Base-by-base conservation (phyloP, 805 yeast genomes). In the Debaryomyces castellii region DNA sequence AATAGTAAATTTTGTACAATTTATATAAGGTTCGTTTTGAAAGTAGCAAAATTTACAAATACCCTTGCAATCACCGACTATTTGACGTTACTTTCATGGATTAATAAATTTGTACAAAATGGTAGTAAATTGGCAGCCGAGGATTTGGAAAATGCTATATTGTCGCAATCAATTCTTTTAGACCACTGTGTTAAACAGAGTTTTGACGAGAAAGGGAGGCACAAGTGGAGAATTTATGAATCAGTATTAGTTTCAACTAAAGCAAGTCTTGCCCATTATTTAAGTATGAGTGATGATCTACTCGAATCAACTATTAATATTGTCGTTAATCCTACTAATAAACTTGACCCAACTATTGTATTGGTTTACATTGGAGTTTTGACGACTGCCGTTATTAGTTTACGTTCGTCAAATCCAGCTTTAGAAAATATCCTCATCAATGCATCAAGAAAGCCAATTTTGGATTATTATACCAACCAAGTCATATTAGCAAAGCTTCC, bases 31-130 rank as follows among this genome's bases (percentile, higher is more conserved):
- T 79, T 69, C 53, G 67, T 82, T 36, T 45, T 60, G 18, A 58
- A 59, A 9, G 52, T 62, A 16, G 57, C 73, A 5, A 58, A 53
- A 17, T 62, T 64, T 2, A 53, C 49, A 12, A 54, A 55, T 14
- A 48, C 51, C 23, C 69, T 76, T 47, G 86, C 92, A 1, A 59
- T 76, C 4, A 67, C 79, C 2, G 88, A 82, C 60, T 67, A 82
- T 48, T 59, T 82, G 51, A 74, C 83, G 23, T 62, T 86, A 21
- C 65, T 86, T 34, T 71, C 73, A 14, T 86, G 91, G 90, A 63
- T 72, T 39, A 71, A 74, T 59, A 60, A 40, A 55, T 79, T 60
- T 37, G 67, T 21, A 49, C 60, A 40, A 9, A 16, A 48, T 3
- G 37, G 40, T 17, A 36, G 20, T 24, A 44, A 42, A 45, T 58